Conservation (phyloP, 2,329 filamentous ascomycete genomes). For the Calonectria pseudoturangicola region DNA sequence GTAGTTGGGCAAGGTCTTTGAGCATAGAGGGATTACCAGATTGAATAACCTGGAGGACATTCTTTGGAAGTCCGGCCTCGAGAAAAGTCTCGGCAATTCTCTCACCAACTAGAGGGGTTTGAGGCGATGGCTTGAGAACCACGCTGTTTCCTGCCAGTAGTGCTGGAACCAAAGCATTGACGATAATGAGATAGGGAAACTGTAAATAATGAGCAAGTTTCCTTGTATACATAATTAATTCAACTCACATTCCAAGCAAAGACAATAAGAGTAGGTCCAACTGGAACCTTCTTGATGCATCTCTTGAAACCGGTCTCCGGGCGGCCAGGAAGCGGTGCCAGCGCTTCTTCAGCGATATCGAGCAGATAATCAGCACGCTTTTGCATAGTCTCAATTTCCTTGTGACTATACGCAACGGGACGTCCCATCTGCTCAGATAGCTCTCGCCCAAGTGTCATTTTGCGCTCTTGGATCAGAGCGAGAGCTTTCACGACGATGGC, state of each 20-base stretch:
- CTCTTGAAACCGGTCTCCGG: slow-evolving; percentile 89
- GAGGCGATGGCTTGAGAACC: slow-evolving; percentile 93
- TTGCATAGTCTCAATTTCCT: slow-evolving; percentile 88
- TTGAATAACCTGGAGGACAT: slow-evolving; percentile 94
- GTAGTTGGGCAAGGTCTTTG: slow-evolving; percentile 84
- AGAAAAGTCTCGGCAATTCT: slow-evolving; percentile 84
- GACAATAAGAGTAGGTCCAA: slow-evolving; percentile 89
- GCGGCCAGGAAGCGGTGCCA: slow-evolving; percentile 87
- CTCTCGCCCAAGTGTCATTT: slow-evolving; percentile 87
- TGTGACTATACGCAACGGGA: slow-evolving; percentile 88
- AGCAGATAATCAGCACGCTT: slow-evolving; percentile 89
- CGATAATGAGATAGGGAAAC: slow-evolving; percentile 94
- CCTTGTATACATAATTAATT: neutral
- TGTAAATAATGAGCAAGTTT: slow-evolving; percentile 58
- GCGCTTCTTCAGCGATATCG: slow-evolving; percentile 85
- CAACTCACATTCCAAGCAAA: slow-evolving; percentile 93
- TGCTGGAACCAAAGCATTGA: slow-evolving; percentile 93
- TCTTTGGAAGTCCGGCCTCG: slow-evolving; percentile 85
- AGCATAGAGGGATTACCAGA: slow-evolving; percentile 85
- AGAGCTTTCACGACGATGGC: slow-evolving; percentile 87
- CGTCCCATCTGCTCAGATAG: slow-evolving; percentile 95
- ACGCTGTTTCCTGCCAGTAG: slow-evolving; percentile 91
- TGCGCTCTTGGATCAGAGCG: slow-evolving; percentile 78
- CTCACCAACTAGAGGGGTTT: slow-evolving; percentile 93
- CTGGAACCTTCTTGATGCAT: slow-evolving; percentile 89